phyloP scores from a whole-genome alignment of 805 yeast species.

The Starmerella roubikii region DNA sequence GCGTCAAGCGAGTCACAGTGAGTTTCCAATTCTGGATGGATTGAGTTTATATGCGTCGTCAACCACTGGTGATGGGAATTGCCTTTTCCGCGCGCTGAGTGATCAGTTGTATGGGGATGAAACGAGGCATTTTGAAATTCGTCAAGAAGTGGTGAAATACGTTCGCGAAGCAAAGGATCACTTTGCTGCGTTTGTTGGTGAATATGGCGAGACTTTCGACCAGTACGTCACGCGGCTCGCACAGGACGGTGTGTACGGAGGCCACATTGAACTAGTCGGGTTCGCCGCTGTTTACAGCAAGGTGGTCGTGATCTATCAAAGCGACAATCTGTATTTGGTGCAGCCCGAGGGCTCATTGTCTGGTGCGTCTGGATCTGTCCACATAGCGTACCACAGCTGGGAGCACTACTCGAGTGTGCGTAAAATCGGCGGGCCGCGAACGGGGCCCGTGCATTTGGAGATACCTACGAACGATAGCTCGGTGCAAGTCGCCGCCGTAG shows the following conservation, averaged over 20 bases:
- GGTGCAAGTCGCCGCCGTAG: neutral
- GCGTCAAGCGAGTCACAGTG: constrained; percentile 21
- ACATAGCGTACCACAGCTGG: constrained; percentile 33
- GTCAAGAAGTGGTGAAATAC: constrained; percentile 25
- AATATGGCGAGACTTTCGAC: constrained; percentile 27
- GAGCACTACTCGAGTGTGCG: constrained; percentile 33
- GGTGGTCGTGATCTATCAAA: constrained; percentile 29
- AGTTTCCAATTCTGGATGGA: constrained; percentile 27
- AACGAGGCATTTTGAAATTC: constrained; percentile 22
- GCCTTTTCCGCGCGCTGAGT: constrained; percentile 31
- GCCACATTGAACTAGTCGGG: constrained; percentile 32
- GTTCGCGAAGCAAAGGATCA: constrained; percentile 23
- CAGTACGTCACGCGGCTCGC: constrained; percentile 26
- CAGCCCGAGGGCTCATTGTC: constrained; percentile 12
- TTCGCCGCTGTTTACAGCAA: constrained; percentile 25
- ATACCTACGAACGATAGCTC: constrained; percentile 1
- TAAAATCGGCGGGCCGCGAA: constrained; percentile 28
- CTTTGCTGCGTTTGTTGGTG: constrained; percentile 26
- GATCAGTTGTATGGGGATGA: constrained; percentile 31
- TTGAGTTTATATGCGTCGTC: constrained; percentile 28
- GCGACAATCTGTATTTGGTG: constrained; percentile 27
- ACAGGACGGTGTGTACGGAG: constrained; percentile 31
- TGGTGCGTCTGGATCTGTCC: constrained; percentile 12
- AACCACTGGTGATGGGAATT: constrained; percentile 32
- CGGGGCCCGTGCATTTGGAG: constrained; percentile 20